These are phyloP conservation scores for Nicotiana rustica DNA, from an alignment of 305 asterid genomes.

Conservation along the genomic window DNA sequence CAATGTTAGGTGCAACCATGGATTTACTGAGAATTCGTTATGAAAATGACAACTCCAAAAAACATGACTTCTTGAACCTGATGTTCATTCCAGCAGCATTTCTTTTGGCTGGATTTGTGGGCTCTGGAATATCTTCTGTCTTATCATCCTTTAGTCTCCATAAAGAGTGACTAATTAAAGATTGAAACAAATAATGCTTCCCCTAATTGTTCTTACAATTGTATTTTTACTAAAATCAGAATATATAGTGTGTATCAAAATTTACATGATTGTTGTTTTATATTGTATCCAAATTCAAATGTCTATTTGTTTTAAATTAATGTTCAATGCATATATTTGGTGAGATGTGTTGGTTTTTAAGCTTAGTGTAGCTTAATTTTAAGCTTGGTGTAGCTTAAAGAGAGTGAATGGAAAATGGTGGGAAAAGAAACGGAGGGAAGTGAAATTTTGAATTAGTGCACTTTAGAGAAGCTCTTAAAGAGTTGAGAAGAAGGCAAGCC, in stretches of 20 bases:
- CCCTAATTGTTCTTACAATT: not conserved
- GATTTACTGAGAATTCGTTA: conserved; percentile 37
- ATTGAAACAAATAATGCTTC: not conserved
- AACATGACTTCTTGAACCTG: not conserved
- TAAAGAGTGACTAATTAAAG: not conserved
- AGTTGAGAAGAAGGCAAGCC: too few relatives aligned
- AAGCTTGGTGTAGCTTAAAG: too few relatives aligned
- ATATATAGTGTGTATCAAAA: not conserved
- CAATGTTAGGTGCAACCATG: conserved; percentile 49
- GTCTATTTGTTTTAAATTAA: too few relatives aligned
- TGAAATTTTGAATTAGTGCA: too few relatives aligned
- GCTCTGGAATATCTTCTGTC: conserved; percentile 28
- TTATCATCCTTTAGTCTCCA: conserved; percentile 28
- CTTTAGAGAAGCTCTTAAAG: too few relatives aligned
- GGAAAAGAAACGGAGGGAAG: too few relatives aligned
- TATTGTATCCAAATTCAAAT: too few relatives aligned
- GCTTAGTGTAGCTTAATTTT: too few relatives aligned
- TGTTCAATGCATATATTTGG: too few relatives aligned
- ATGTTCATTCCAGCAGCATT: conserved; percentile 32
- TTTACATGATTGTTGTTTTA: not conserved
- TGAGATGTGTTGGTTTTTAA: too few relatives aligned
- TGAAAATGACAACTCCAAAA: not conserved
- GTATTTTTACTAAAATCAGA: not conserved
- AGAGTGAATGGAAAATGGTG: too few relatives aligned
- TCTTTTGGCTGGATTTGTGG: conserved; percentile 27